Evolutionary conservation across 306 rosid species (phyloP).

Genomic region (Medicago arabica): DNA sequence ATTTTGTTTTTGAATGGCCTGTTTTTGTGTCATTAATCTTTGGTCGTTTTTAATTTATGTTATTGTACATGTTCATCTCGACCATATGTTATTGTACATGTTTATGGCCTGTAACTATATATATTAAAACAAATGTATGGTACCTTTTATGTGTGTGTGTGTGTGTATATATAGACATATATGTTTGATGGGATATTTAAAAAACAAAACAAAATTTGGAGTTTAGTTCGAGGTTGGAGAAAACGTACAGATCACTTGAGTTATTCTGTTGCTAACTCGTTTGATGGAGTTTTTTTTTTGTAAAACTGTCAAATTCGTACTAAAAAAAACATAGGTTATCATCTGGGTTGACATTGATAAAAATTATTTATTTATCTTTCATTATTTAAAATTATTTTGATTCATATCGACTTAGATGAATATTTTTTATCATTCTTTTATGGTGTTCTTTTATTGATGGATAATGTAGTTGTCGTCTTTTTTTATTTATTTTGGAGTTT

Average conservation of each 20-base stretch:
- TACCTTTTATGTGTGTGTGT: no score
- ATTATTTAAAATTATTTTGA: no score
- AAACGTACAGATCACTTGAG: constrained; percentile 11
- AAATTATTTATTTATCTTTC: no score
- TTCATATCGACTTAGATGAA: no score
- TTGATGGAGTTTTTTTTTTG: not conserved
- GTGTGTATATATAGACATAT: no score
- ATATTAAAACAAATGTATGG: not conserved
- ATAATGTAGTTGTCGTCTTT: not conserved
- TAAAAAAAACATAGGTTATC: no score
- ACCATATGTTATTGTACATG: not conserved
- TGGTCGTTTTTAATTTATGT: not conserved
- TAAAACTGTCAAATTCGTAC: no score
- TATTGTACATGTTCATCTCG: not conserved
- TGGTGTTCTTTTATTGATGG: no score
- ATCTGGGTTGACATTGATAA: no score
- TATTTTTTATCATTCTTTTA: no score
- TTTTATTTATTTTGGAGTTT: not conserved
- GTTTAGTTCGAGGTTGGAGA: constrained; percentile 26
- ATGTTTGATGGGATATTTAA: no score
- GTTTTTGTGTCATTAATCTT: not conserved
- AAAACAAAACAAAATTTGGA: constrained; percentile 14
- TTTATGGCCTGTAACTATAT: not conserved
- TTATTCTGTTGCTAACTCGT: not conserved
- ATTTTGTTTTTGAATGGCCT: no score